Percentiles rank a stretch among this genome's conserved stretches.
phyloP scores from a whole-genome alignment of 2,329 filamentous ascomycete species.

The Sordariomycetes sp. region DNA sequence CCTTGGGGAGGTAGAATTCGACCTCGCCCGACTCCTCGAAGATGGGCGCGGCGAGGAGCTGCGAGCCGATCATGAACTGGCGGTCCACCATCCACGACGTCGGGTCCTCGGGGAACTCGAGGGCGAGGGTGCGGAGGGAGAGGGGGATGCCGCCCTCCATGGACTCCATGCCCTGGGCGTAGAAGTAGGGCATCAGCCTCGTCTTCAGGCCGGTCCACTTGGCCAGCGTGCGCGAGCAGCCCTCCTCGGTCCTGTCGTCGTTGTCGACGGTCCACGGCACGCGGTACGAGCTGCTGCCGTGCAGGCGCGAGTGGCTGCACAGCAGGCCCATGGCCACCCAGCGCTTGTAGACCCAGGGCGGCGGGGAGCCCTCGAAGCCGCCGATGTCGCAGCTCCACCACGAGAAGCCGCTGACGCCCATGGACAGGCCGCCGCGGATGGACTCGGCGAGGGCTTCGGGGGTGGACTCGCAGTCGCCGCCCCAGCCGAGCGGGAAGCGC shows the following conservation, averaged over 20 bases:
- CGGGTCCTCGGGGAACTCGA: conserved; percentile 65
- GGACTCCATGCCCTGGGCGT: conserved; percentile 30
- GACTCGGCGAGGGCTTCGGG: conserved; percentile 66
- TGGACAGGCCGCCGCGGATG: conserved; percentile 53
- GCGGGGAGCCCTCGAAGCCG: conserved; percentile 60
- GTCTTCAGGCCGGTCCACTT: conserved; percentile 40
- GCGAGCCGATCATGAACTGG: conserved; percentile 65
- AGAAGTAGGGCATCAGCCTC: conserved; percentile 42
- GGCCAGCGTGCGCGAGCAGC: conserved; percentile 40
- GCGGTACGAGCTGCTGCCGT: conserved; percentile 61
- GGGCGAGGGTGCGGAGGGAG: conserved; percentile 53
- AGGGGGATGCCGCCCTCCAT: conserved; percentile 47
- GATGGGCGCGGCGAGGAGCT: conserved; percentile 54
- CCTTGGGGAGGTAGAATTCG: conserved; percentile 53
- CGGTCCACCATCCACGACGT: conserved; percentile 59
- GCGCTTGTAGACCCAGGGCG: conserved; percentile 63
- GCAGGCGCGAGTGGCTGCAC: conserved; percentile 60
- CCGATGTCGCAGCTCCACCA: conserved; percentile 67
- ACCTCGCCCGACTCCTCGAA: conserved; percentile 54
- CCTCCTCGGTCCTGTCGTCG: conserved; percentile 46
- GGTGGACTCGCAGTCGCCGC: conserved; percentile 67
- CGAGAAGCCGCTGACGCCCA: conserved; percentile 55
- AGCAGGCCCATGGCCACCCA: conserved; percentile 71
- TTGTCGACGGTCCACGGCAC: conserved; percentile 67
- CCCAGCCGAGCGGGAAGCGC: conserved; percentile 62